Evolutionary conservation across 1,139 yeast genomes (phyloP).

Genomic region (Meyerozyma guilliermondii): DNA sequence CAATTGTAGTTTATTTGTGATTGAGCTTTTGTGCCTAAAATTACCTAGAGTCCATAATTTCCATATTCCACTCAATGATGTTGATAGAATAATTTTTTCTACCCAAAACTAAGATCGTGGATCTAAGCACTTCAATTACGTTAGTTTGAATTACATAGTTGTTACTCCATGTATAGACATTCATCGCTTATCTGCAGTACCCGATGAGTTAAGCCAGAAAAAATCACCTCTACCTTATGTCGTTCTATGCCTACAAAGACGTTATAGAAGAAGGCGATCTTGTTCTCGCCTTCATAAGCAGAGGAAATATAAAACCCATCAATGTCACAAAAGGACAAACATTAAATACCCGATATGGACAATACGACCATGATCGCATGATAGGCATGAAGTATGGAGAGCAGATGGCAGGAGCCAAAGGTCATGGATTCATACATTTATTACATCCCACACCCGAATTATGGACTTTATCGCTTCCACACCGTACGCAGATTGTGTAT

Average conservation of each 20-base stretch:
- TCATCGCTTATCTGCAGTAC: not conserved
- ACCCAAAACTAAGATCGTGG: no score
- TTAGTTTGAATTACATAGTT: no score
- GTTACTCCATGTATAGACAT: no score
- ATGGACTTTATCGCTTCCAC: constrained; percentile 94
- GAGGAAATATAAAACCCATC: constrained; percentile 76
- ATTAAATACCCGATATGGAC: constrained; percentile 84
- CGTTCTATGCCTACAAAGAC: constrained; percentile 49
- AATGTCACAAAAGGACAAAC: constrained; percentile 52
- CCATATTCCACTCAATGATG: no score
- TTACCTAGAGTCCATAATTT: no score
- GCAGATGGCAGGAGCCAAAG: constrained; percentile 75
- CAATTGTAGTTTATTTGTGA: no score
- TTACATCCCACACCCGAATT: constrained; percentile 91
- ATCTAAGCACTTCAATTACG: no score
- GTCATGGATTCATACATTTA: constrained; percentile 82
- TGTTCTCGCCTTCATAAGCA: constrained; percentile 78
- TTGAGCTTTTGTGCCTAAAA: no score
- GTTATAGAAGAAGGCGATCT: constrained; percentile 77
- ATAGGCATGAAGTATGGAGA: constrained; percentile 80
- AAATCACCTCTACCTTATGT: constrained; percentile 18
- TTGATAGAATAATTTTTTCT: no score
- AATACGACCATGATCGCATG: constrained; percentile 77
- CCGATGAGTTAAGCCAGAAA: not conserved
- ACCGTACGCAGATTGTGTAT: constrained; percentile 95